Conservation (phyloP, 805 yeast species). For the Naumovozyma dairenensis region DNA sequence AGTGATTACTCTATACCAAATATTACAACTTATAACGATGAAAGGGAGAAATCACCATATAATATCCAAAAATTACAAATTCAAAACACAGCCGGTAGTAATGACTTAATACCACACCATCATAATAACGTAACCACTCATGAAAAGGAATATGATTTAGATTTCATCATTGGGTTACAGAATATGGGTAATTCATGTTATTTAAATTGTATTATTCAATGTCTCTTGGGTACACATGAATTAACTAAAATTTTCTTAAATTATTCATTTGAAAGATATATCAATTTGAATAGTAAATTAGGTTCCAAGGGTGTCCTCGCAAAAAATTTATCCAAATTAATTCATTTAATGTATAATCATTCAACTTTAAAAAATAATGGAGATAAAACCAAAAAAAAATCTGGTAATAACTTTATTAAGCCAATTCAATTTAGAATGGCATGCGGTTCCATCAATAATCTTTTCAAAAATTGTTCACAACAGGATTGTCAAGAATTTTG, state of each 20-base stretch:
- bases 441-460: slow-evolving; percentile 58
- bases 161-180: slow-evolving; percentile 57
- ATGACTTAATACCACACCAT: no score
- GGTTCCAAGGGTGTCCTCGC: slow-evolving; percentile 78
- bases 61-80: no score
- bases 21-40: no score
- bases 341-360: slow-evolving; percentile 40
- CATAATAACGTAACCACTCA: no score
- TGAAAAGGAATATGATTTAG: slow-evolving; percentile 20
- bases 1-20: no score
- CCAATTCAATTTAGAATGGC: slow-evolving; percentile 59
- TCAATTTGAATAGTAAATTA: slow-evolving; percentile 59
- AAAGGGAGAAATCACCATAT: no score
- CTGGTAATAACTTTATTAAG: slow-evolving; percentile 31
- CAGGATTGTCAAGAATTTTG: slow-evolving; percentile 93
- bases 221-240: slow-evolving; percentile 64
- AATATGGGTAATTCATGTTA: slow-evolving; percentile 90
- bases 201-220: slow-evolving; percentile 85
- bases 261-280: slow-evolving; percentile 47
- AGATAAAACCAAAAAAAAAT: slow-evolving; percentile 27
- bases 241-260: slow-evolving; percentile 52
- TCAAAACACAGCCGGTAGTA: no score
- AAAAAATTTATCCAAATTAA: slow-evolving; percentile 51
- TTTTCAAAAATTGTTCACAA: slow-evolving; percentile 75
- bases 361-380: no score